Base-by-base conservation (phyloP, 108 stramenopile species). In the Licmophora abbreviata region DNA sequence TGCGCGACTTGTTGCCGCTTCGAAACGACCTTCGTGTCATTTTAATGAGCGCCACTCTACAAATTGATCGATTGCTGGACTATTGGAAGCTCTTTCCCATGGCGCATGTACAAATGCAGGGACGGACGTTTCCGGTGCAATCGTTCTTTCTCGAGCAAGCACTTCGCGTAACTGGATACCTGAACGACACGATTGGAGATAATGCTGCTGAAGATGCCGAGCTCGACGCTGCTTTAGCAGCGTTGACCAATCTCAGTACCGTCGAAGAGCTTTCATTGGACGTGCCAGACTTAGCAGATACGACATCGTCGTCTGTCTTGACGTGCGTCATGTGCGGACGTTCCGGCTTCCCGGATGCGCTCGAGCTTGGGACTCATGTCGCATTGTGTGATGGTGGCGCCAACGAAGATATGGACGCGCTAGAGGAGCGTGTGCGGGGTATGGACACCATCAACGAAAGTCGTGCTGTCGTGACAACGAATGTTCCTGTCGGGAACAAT, bases 91-190 rank as follows among this genome's bases (percentile, higher is more conserved):
- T 45, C 24, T 12, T 54, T 21, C 56, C 59, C 36, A 79, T 81
- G 12, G 88, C 79, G 15, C 63, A 74, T 44, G 44, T 88, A 10
- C 64, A 78, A 23, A 87, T 97, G 29, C 85, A 83, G 22, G 90
- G 87, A 9, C 63, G 88, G 20, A 88, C 85, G 0, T 90, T 78
- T 57, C 81, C 81, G 3, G 81, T 90, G 14, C 73, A 83, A 66
- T 64, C 64, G 41, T 83, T 81, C 64, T 90, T 76, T 51, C 60
- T 90, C 44, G 88, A 85, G 44, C 79, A 90, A 55, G 65, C 74
- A 4, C 51, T 90, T 17, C 50, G 63, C 25, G 61, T 77, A 57
- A 87, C 85, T 8, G 64, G 64, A 26, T 89, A 70, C 47, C 57
- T 78, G 5, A 36, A 62, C 38, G 44, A 65, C 21, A 41, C 48